These are phyloP conservation scores for Annulohypoxylon moriforme DNA, from an alignment of 495 filamentous ascomycete genomes.

Conservation along the genomic window DNA sequence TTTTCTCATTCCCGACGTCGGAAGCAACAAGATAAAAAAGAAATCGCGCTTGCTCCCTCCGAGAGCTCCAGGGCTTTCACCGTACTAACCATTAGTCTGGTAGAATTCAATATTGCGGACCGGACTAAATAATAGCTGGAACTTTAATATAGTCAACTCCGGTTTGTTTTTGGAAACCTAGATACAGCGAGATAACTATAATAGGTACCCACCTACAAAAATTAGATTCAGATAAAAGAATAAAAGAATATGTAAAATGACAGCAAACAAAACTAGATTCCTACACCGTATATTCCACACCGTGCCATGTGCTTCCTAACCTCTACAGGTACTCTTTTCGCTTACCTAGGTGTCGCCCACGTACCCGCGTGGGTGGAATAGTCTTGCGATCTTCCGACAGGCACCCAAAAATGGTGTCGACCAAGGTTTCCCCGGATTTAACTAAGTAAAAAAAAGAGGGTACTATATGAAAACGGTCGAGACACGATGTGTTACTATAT, in stretches of 20 bases:
- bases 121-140: constrained; percentile 7
- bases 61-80: constrained; percentile 21
- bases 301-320: neutral
- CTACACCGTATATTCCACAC: neutral
- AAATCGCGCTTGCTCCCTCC: constrained; percentile 30
- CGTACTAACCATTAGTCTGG: constrained; percentile 24
- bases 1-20: constrained; percentile 24
- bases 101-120: constrained; percentile 24
- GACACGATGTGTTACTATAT: constrained; percentile 36
- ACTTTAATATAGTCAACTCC: constrained; percentile 1
- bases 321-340: constrained; percentile 3
- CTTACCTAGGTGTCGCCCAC: neutral
- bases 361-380: constrained; percentile 3
- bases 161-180: neutral
- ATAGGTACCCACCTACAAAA: neutral
- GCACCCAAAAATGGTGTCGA: constrained; percentile 16
- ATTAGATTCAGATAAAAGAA: constrained; percentile 4
- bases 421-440: constrained; percentile 46
- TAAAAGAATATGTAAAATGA: no score
- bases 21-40: constrained; percentile 26
- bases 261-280: no score
- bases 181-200: neutral
- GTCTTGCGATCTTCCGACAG: constrained; percentile 11
- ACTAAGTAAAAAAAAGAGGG: constrained; percentile 42
- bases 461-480: constrained; percentile 31